These are phyloP conservation scores for Pyricularia sp. DNA, from an alignment of 2,329 filamentous ascomycete genomes.

Conservation along the genomic window DNA sequence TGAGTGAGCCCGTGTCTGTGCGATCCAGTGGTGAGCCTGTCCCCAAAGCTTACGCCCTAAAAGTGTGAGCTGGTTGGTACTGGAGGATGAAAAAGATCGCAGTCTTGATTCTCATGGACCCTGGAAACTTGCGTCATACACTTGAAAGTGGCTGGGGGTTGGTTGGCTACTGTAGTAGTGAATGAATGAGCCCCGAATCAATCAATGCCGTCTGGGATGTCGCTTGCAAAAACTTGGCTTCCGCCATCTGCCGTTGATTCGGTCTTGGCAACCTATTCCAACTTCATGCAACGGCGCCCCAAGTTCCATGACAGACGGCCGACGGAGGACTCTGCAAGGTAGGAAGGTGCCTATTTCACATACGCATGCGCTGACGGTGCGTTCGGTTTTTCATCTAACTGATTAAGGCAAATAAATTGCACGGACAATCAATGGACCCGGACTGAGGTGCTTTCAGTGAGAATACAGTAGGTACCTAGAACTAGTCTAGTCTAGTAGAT, in stretches of 20 bases:
- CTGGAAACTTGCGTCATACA: background rate
- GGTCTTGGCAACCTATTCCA: background rate
- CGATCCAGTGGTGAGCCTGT: no score
- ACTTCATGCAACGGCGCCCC: background rate
- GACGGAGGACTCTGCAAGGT: background rate
- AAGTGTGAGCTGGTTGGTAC: no score
- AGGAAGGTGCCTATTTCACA: background rate
- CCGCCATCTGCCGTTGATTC: background rate
- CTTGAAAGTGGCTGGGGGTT: background rate
- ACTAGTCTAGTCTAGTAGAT: no score
- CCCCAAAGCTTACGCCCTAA: no score
- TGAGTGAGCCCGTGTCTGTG: no score
- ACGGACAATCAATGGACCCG: background rate
- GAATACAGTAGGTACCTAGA: no score
- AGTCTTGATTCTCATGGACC: no score
- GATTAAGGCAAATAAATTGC: background rate
- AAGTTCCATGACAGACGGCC: background rate
- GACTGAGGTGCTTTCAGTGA: background rate
- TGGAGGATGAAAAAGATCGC: no score
- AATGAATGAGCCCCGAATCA: background rate
- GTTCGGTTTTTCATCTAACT: background rate
- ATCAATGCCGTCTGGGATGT: background rate
- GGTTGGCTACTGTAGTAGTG: background rate
- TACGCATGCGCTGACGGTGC: background rate
- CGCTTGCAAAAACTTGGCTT: background rate